Percentiles rank a stretch among this genome's conserved stretches.
These are phyloP conservation scores for Tanozyma kutaoensis DNA, from an alignment of 805 yeast species.

Conservation along the genomic window DNA sequence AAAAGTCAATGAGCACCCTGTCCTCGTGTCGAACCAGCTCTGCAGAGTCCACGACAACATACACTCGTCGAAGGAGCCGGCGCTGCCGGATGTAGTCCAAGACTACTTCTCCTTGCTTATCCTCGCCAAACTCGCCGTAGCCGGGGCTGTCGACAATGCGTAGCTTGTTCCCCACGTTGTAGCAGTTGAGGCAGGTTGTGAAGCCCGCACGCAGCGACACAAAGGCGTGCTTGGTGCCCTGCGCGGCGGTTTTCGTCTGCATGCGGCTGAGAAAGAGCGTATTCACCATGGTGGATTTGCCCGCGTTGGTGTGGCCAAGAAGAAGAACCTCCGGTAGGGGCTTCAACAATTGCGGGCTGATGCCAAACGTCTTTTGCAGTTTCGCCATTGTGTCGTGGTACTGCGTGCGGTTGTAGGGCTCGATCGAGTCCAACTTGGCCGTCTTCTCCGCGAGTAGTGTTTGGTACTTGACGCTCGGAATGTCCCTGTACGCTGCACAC, in stretches of 20 bases:
- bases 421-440: conserved; percentile 7
- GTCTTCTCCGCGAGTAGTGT: conserved; percentile 6
- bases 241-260: conserved; percentile 11
- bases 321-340: conserved; percentile 59
- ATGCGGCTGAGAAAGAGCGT: conserved; percentile 32
- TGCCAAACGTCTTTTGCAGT: conserved; percentile 16
- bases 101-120: conserved; percentile 57
- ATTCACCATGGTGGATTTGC: conserved; percentile 70
- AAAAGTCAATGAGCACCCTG: conserved; percentile 31
- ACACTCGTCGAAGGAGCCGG: conserved; percentile 41
- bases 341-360: conserved; percentile 15
- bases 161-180: conserved; percentile 48
- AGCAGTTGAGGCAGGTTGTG: conserved; percentile 58
- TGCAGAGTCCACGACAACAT: conserved; percentile 36
- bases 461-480: conserved; percentile 41
- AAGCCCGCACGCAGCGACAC: conserved; percentile 44
- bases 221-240: conserved; percentile 30
- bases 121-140: conserved; percentile 61
- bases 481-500: conserved; percentile 32
- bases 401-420: conserved; percentile 13
- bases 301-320: conserved; percentile 76
- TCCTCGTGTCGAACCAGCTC: conserved; percentile 38
- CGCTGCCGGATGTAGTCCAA: conserved; percentile 48
- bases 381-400: conserved; percentile 6
- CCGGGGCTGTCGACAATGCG: conserved; percentile 83